Evolutionary conservation across 129 eudicot genomes (phyloP), one percentile per base, ranked within the genome.

Genomic region (Flaveria bidentis): DNA sequence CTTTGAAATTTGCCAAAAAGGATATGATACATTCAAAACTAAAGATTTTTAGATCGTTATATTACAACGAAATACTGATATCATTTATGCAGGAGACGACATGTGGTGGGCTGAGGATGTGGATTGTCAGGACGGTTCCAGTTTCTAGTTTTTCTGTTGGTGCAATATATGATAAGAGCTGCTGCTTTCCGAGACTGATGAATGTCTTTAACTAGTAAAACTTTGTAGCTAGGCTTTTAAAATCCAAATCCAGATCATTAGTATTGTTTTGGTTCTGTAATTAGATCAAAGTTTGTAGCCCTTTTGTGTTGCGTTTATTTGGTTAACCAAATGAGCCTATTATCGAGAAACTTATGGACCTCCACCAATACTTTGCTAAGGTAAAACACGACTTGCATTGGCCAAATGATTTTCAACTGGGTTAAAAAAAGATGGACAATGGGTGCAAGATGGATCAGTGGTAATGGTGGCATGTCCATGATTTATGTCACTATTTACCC

Each of bases 41-140:
- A 9, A 45, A 44, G 0, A 49, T 14, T 18, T 69, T 7, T 70
- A 70, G 25, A 47, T 52, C 6, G 15, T 53, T 20, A 22, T 42
- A n/a, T 13, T 23, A 44, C 6, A 46, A 16, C 12, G 26, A 15
- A 46, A 74, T 5, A 9, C 15, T 45, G 42, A 20, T 47, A 47
- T 36, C 45, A 18, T 49, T 15, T 36, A 18, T 86, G 83, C 89
- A 92, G 97, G 93, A 92, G 96, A 71, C 86, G 96, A 64, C 97
- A 89, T 77, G 96, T 96, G 23, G 57, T 86, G 33, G 88, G 85
- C 45, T 92, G 91, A 86, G 75, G 57, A 74, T 7, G 82, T 46
- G 69, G 60, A 17, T 44, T 72, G 56, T 52, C 56, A 23, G 63
- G 39, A 61, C 17, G 73, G 76, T 52, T 78, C 81, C 79, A 67